Conservation (phyloP, 1,284 basidiomycete species). For the Apiotrichum siamense region DNA sequence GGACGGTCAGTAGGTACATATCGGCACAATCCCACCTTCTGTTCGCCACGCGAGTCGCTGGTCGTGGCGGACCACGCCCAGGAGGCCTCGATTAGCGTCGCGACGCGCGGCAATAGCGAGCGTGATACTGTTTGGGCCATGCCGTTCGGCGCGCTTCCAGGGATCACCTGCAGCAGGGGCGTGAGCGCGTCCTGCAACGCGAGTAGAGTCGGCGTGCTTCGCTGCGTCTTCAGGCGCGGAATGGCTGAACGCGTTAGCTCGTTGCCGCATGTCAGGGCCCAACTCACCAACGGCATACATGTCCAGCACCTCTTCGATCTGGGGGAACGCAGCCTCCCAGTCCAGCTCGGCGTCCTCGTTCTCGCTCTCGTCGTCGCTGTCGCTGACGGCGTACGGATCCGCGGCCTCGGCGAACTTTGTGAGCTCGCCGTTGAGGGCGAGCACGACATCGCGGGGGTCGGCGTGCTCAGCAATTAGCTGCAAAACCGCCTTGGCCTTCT, state of each 20-base stretch:
- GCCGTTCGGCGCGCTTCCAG: conserved; percentile 4
- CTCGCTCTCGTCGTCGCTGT: conserved; percentile 23
- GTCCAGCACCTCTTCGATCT: conserved; percentile 55
- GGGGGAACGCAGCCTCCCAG: conserved; percentile 47
- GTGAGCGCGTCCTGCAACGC: conserved; percentile 20
- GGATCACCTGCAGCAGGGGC: conserved; percentile 19
- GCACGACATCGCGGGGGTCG: conserved; percentile 27
- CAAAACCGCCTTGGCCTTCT: conserved; percentile 9
- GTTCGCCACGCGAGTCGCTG: conserved; percentile 32
- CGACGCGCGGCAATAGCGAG: conserved; percentile 11
- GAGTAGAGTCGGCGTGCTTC: conserved; percentile 33
- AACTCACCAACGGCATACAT: conserved; percentile 23
- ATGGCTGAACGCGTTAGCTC: conserved; percentile 17
- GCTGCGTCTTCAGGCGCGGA: conserved; percentile 20
- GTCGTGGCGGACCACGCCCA: conserved; percentile 28
- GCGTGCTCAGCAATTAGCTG: conserved; percentile 15
- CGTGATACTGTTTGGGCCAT: conserved; percentile 15
- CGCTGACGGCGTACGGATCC: conserved; percentile 27
- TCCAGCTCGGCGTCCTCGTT: conserved; percentile 37
- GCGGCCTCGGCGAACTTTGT: conserved; percentile 25
- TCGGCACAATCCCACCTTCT: conserved; percentile 18
- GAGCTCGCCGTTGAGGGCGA: conserved; percentile 28
- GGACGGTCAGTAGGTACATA: neutral
- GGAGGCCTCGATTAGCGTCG: conserved; percentile 15
- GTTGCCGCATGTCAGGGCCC: too few relatives aligned